Conservation (phyloP, 129 eudicot genomes). For the Arctium minus region DNA sequence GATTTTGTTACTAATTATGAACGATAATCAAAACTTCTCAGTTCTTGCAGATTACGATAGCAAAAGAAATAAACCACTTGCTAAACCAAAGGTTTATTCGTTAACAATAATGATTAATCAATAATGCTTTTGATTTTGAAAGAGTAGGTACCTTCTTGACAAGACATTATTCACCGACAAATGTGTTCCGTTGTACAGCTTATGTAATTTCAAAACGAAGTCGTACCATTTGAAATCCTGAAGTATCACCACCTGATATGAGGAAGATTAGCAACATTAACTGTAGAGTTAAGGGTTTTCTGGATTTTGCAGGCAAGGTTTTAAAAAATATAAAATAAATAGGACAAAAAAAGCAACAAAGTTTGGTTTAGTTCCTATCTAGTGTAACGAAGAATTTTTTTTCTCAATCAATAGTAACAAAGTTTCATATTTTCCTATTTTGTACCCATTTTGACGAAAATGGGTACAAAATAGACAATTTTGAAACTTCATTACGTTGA, state of each 20-base stretch:
- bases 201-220: conserved; percentile 69
- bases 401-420: neutral
- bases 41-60: neutral
- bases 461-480: neutral
- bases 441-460: neutral
- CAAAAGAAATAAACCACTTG: neutral
- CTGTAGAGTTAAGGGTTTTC: conserved; percentile 1
- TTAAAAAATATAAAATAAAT: neutral
- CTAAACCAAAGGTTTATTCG: neutral
- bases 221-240: conserved; percentile 97
- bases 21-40: neutral
- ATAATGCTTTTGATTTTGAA: neutral
- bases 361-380: neutral
- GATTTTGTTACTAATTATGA: neutral
- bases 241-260: conserved; percentile 77
- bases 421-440: neutral
- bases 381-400: neutral
- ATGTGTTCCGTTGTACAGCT: conserved; percentile 87
- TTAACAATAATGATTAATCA: neutral
- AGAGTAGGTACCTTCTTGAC: conserved; percentile 61
- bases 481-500: neutral
- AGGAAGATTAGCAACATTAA: neutral
- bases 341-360: neutral
- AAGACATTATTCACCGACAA: conserved; percentile 70
- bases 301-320: neutral